phyloP scores from a whole-genome alignment of 2,329 filamentous ascomycete species.

The Claviceps maximensis region DNA sequence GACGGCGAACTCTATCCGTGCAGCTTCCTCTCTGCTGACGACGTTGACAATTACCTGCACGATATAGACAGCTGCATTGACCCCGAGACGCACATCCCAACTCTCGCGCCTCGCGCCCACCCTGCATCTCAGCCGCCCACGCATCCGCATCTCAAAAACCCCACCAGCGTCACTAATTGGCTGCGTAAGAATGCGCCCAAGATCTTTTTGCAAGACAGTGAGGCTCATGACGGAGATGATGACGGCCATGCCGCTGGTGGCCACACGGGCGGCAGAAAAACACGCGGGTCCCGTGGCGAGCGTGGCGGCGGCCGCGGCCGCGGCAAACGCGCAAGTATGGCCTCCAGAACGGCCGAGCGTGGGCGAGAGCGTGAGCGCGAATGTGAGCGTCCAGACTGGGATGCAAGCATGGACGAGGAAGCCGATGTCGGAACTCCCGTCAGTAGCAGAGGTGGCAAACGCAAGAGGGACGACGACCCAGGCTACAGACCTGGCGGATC shows the following conservation, averaged over 20 bases:
- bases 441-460: conserved; percentile 23
- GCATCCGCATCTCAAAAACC: conserved; percentile 47
- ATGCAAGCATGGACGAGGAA: conserved; percentile 28
- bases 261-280: conserved; percentile 20
- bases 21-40: conserved; percentile 53
- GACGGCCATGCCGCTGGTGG: conserved; percentile 19
- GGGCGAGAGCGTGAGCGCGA: conserved; percentile 12
- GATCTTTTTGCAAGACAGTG: conserved; percentile 67
- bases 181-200: conserved; percentile 73
- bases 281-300: conserved; percentile 16
- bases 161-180: conserved; percentile 93
- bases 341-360: conserved; percentile 12
- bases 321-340: conserved; percentile 20
- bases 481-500: conserved; percentile 48
- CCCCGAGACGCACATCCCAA: conserved; percentile 29
- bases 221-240: conserved; percentile 24
- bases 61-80: conserved; percentile 44
- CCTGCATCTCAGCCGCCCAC: conserved; percentile 23
- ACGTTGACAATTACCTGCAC: conserved; percentile 62
- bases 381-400: conserved; percentile 16
- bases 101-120: conserved; percentile 37
- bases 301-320: conserved; percentile 19
- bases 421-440: conserved; percentile 20
- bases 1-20: conserved; percentile 44
- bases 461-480: conserved; percentile 46